Percentiles rank a stretch among this genome's conserved stretches.
Conservation (phyloP, 2,329 filamentous ascomycete genomes). For the Phialophora expanda region DNA sequence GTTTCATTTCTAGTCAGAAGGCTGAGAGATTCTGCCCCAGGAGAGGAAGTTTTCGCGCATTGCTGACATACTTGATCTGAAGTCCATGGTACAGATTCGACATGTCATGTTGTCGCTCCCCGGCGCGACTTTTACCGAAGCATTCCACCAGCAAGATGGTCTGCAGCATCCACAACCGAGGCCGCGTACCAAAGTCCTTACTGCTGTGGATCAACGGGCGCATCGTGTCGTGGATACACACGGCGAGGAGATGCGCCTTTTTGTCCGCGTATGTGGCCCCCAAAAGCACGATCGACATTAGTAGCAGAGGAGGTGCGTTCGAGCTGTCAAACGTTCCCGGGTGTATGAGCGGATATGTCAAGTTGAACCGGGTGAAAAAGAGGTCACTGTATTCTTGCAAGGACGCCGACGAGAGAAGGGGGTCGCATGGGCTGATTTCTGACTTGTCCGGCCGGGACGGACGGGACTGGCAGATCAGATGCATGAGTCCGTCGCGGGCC, state of each 20-base stretch:
- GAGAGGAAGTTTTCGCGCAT: not conserved
- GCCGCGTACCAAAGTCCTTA: constrained; percentile 62
- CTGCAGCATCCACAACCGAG: constrained; percentile 50
- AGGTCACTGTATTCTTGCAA: not conserved
- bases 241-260: constrained; percentile 63
- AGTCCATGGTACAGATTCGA: not conserved
- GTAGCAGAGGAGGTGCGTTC: constrained; percentile 53
- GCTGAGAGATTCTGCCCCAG: not conserved
- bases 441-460: not conserved
- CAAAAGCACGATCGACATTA: constrained; percentile 62
- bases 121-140: not conserved
- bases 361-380: not conserved
- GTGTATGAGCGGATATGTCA: not conserved
- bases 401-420: not conserved
- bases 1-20: not conserved
- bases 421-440: not conserved
- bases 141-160: constrained; percentile 4
- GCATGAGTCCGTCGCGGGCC: not conserved
- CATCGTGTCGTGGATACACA: constrained; percentile 66
- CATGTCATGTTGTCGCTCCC: not conserved
- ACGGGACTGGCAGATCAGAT: not conserved
- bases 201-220: constrained; percentile 64
- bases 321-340: not conserved
- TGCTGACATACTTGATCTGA: not conserved
- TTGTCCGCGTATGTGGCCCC: constrained; percentile 67